Evolutionary conservation across 1,139 yeast genomes (phyloP).

Genomic region (Zhuliangozyma parablackwelliae): DNA sequence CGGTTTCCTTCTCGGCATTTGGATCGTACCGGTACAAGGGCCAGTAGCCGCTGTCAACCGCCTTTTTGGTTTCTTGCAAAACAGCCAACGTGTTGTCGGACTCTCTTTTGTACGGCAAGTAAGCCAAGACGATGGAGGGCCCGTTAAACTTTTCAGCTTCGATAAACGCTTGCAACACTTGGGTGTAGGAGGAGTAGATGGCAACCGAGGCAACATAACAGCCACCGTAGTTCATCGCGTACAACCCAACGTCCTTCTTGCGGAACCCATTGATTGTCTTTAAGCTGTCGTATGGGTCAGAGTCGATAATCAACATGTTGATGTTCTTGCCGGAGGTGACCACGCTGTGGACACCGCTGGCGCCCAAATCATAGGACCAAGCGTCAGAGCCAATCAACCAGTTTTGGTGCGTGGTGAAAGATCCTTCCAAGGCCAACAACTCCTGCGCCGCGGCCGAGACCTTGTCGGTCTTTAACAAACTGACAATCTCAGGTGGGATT

Average conservation of each 20-base stretch:
- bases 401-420: conserved; percentile 46
- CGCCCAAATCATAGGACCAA: conserved; percentile 91
- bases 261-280: conserved; percentile 40
- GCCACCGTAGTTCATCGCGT: conserved; percentile 91
- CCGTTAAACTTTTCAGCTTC: conserved; percentile 89
- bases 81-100: conserved; percentile 67
- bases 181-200: conserved; percentile 88
- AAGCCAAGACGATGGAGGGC: conserved; percentile 87
- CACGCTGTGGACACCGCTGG: conserved; percentile 87
- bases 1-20: conserved; percentile 37
- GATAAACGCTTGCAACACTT: conserved; percentile 78
- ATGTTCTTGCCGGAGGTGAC: conserved; percentile 71
- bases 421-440: conserved; percentile 43
- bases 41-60: conserved; percentile 94
- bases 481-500: conserved; percentile 31
- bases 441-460: conserved; percentile 35
- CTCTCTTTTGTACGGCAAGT: conserved; percentile 72
- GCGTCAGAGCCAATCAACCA: conserved; percentile 95
- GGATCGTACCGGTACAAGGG: conserved; percentile 91
- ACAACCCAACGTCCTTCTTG: conserved; percentile 90
- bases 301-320: conserved; percentile 83
- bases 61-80: conserved; percentile 80
- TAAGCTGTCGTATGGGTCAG: conserved; percentile 63
- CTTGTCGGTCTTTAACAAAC: conserved; percentile 39
- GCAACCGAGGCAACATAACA: conserved; percentile 95